Conservation (phyloP, 2,329 filamentous ascomycete species). For the Alternaria sp. region DNA sequence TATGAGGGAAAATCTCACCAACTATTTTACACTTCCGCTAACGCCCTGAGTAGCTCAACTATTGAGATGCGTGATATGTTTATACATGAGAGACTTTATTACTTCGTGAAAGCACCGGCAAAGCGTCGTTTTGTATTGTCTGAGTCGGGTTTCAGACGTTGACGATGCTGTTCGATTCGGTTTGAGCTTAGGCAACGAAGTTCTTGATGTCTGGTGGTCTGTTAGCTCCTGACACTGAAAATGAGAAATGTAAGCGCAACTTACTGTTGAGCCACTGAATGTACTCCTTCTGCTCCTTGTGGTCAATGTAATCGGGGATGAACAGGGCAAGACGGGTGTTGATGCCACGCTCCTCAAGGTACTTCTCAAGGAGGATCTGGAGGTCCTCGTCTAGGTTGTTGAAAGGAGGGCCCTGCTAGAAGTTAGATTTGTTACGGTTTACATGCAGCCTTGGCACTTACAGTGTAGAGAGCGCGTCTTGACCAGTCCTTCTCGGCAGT, state of each 20-base stretch:
- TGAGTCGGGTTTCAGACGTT: not conserved
- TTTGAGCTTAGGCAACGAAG: slow-evolving; percentile 69
- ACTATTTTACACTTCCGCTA: slow-evolving; percentile 38
- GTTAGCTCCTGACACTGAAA: slow-evolving; percentile 23
- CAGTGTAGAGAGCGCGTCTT: slow-evolving; percentile 77
- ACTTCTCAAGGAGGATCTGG: slow-evolving; percentile 88
- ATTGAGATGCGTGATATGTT: slow-evolving; percentile 19
- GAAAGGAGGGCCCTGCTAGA: slow-evolving; percentile 75
- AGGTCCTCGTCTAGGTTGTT: slow-evolving; percentile 95
- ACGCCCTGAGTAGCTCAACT: slow-evolving; percentile 16
- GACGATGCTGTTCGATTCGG: not conserved
- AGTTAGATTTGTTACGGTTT: not conserved
- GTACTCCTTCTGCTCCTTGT: slow-evolving; percentile 99
- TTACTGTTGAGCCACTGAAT: slow-evolving; percentile 77
- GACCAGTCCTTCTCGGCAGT: slow-evolving; percentile 78
- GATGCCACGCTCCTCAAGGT: slow-evolving; percentile 92
- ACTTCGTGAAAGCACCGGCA: not conserved
- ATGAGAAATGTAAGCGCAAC: slow-evolving; percentile 9
- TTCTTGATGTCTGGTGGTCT: slow-evolving; percentile 71
- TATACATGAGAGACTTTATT: slow-evolving; percentile 20
- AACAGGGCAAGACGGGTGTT: slow-evolving; percentile 86
- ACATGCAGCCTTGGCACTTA: not conserved
- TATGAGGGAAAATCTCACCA: slow-evolving; percentile 5
- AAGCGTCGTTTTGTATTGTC: slow-evolving; percentile 7
- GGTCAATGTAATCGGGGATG: slow-evolving; percentile 93